Evolutionary conservation across 768 basidiomycete genomes (phyloP).

Genomic region (Inosperma sp.): DNA sequence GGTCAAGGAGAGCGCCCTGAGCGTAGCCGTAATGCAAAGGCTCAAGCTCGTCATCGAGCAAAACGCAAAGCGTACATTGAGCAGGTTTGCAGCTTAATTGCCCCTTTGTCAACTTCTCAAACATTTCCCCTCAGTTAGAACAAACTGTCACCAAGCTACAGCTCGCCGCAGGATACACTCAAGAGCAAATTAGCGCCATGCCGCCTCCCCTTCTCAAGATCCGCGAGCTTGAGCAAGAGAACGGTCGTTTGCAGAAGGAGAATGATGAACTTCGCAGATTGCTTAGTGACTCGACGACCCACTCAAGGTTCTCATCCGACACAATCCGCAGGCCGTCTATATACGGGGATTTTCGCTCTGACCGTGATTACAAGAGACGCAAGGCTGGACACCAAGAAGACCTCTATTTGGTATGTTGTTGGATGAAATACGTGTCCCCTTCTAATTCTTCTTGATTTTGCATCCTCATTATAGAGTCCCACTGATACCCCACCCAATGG

Average conservation of each 20-base stretch:
- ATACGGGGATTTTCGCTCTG: constrained; percentile 45
- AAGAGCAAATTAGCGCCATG: constrained; percentile 69
- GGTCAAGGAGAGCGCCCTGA: constrained; percentile 64
- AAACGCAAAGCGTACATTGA: constrained; percentile 93
- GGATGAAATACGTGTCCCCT: neutral
- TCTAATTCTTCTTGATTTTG: neutral
- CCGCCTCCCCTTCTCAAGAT: constrained; percentile 73
- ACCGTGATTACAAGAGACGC: constrained; percentile 59
- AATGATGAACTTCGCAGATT: constrained; percentile 71
- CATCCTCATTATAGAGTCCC: constrained; percentile 34
- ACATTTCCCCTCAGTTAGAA: constrained; percentile 52
- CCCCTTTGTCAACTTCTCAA: neutral
- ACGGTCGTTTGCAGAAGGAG: constrained; percentile 62
- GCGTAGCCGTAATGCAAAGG: constrained; percentile 82
- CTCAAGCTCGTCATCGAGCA: constrained; percentile 85
- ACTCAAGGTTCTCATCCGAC: constrained; percentile 31
- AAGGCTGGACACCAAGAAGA: constrained; percentile 56
- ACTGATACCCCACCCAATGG: constrained; percentile 43
- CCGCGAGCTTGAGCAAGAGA: constrained; percentile 80
- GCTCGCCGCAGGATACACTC: constrained; percentile 62
- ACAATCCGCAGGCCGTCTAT: constrained; percentile 45
- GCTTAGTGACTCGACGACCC: constrained; percentile 44
- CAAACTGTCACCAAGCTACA: constrained; percentile 84
- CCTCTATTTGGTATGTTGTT: constrained; percentile 11
- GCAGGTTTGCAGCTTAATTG: constrained; percentile 46